These are phyloP conservation scores for Terfezia claveryi DNA, from an alignment of 495 filamentous ascomycete genomes.

Conservation along the genomic window DNA sequence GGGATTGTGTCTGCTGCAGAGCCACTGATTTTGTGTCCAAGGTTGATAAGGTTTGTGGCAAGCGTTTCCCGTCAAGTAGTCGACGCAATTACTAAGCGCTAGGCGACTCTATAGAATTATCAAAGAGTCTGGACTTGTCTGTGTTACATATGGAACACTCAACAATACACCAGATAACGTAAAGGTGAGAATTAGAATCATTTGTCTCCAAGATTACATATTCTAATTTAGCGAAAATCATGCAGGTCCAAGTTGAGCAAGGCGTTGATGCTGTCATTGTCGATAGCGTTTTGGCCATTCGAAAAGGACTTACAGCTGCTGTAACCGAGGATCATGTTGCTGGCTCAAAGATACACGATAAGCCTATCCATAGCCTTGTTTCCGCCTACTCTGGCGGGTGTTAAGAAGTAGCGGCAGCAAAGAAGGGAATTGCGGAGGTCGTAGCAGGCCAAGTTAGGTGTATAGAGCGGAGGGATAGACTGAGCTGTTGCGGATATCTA, in stretches of 20 bases:
- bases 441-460: background rate
- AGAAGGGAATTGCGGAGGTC: background rate
- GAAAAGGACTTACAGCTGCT: conserved; percentile 37
- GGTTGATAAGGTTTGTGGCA: conserved; percentile 36
- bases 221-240: background rate
- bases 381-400: background rate
- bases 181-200: conserved; percentile 33
- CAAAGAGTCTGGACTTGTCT: conserved; percentile 81
- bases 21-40: conserved; percentile 65
- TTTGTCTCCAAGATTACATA: conserved; percentile 1
- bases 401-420: background rate
- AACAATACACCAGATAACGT: conserved; percentile 78
- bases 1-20: conserved; percentile 72
- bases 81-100: background rate
- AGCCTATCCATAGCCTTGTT: background rate
- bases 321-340: background rate
- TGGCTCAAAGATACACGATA: background rate
- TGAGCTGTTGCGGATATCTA: no score
- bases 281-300: conserved; percentile 49
- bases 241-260: conserved; percentile 69
- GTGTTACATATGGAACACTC: conserved; percentile 73
- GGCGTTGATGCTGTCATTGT: conserved; percentile 96
- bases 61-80: background rate
- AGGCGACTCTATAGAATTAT: conserved; percentile 40
- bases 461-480: no score